Evolutionary conservation across 192 early-diverging fungal species (phyloP).

Genomic region (Piromyces finnis): DNA sequence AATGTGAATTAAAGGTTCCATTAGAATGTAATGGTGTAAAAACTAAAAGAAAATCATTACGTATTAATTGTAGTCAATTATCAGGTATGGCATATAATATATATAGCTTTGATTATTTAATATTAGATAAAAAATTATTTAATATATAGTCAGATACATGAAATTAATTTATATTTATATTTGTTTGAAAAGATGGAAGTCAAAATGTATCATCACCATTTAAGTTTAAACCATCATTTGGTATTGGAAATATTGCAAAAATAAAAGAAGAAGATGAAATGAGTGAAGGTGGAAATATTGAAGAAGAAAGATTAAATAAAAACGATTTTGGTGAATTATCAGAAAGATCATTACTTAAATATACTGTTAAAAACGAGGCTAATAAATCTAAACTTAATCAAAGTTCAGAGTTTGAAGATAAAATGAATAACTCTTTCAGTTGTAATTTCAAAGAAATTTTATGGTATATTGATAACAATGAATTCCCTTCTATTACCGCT

Average conservation of each 20-base stretch:
- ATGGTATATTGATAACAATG: background rate
- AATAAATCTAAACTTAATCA: background rate
- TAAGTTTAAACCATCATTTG: background rate
- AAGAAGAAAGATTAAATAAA: background rate
- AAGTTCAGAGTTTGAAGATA: background rate
- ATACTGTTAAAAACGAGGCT: background rate
- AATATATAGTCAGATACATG: no score
- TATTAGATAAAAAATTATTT: no score
- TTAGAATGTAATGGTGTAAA: background rate
- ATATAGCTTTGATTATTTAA: no score
- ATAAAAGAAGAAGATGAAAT: background rate
- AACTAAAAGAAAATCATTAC: background rate
- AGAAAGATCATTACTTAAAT: background rate
- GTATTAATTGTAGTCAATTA: background rate
- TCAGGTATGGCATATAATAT: background rate
- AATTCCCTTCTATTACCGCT: background rate
- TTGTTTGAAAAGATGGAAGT: background rate
- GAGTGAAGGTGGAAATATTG: background rate
- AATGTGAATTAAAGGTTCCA: background rate
- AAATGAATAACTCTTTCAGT: background rate
- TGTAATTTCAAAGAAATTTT: background rate
- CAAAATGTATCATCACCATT: background rate
- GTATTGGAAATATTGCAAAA: background rate
- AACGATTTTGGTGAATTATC: background rate
- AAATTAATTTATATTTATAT: no score